A percentile compares a stretch with the other conserved stretches of the same genome.
Evolutionary conservation across 192 early-diverging fungal genomes (phyloP).

Genomic region (Linnemannia zychae): DNA sequence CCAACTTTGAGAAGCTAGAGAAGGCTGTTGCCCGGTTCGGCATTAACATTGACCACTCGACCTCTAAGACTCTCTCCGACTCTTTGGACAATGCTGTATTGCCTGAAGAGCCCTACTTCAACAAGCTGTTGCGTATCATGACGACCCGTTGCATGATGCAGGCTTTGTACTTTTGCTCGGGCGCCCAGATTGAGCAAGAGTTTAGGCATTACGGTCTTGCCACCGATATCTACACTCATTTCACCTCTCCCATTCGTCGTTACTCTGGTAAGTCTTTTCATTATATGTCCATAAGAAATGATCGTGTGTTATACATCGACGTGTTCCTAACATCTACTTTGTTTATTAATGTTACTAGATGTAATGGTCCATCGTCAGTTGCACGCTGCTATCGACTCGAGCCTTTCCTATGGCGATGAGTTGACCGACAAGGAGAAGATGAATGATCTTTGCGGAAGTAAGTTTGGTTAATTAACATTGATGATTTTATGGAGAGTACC

Average conservation of each 20-base stretch:
- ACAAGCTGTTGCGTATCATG: constrained; percentile 95
- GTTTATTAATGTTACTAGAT: constrained; percentile 63
- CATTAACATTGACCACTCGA: constrained; percentile 72
- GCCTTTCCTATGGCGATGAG: constrained; percentile 71
- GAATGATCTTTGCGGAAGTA: constrained; percentile 87
- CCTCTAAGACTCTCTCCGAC: constrained; percentile 85
- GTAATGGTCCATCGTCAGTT: constrained; percentile 94
- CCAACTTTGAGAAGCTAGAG: constrained; percentile 66
- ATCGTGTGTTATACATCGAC: too few relatives aligned
- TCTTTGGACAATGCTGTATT: constrained; percentile 90
- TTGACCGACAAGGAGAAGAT: constrained; percentile 87
- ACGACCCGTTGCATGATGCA: constrained; percentile 97
- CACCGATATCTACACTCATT: constrained; percentile 96
- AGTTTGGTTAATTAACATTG: background rate
- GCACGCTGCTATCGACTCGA: constrained; percentile 64
- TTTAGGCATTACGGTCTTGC: constrained; percentile 96
- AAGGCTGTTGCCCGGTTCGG: constrained; percentile 73
- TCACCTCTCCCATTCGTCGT: constrained; percentile 99
- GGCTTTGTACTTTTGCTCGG: constrained; percentile 97
- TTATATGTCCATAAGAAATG: too few relatives aligned
- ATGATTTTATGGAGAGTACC: too few relatives aligned
- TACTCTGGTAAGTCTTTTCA: constrained; percentile 75
- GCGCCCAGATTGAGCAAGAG: constrained; percentile 69
- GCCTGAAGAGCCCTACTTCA: constrained; percentile 93
- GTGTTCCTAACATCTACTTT: background rate